Percentiles rank a stretch among this genome's conserved stretches.
phyloP scores from a whole-genome alignment of 2,329 filamentous ascomycete species.

The Seiridium unicorne region DNA sequence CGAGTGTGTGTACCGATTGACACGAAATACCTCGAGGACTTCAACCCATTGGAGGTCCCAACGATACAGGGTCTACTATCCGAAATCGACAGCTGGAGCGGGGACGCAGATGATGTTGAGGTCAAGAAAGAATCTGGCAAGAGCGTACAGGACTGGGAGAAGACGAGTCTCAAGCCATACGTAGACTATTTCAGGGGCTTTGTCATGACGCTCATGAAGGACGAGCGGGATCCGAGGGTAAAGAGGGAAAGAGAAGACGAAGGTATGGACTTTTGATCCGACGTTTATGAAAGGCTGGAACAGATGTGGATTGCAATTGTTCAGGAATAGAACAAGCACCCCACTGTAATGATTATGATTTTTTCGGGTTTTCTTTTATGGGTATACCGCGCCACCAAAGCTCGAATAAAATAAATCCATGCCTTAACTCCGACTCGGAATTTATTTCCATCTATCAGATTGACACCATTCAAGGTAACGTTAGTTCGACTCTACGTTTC shows the following conservation, averaged over 20 bases:
- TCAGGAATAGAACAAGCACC: too few relatives aligned
- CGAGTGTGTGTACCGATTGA: slow-evolving; percentile 96
- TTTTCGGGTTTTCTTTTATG: too few relatives aligned
- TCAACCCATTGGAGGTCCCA: slow-evolving; percentile 85
- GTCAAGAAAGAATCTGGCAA: slow-evolving; percentile 15
- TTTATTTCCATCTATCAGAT: too few relatives aligned
- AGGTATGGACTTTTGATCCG: slow-evolving; percentile 50
- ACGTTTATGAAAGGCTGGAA: neutral
- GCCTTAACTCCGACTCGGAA: too few relatives aligned
- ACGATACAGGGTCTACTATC: slow-evolving; percentile 78
- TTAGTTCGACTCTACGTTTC: too few relatives aligned
- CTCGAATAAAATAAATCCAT: too few relatives aligned
- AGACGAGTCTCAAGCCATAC: slow-evolving; percentile 91
- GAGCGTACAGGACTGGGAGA: slow-evolving; percentile 81
- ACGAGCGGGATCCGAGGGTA: slow-evolving; percentile 57
- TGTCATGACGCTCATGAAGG: slow-evolving; percentile 75
- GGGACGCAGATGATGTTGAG: slow-evolving; percentile 34
- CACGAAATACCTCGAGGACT: slow-evolving; percentile 67
- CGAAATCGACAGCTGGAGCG: slow-evolving; percentile 83
- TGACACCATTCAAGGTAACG: too few relatives aligned
- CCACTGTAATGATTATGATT: too few relatives aligned
- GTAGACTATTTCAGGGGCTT: slow-evolving; percentile 86
- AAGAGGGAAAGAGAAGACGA: slow-evolving; percentile 56
- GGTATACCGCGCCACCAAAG: too few relatives aligned
- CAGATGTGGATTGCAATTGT: too few relatives aligned